Evolutionary conservation across 139 green algal genomes (phyloP), one percentile per base, ranked within the genome.

Genomic region (Mesotaenium endlicherianum): DNA sequence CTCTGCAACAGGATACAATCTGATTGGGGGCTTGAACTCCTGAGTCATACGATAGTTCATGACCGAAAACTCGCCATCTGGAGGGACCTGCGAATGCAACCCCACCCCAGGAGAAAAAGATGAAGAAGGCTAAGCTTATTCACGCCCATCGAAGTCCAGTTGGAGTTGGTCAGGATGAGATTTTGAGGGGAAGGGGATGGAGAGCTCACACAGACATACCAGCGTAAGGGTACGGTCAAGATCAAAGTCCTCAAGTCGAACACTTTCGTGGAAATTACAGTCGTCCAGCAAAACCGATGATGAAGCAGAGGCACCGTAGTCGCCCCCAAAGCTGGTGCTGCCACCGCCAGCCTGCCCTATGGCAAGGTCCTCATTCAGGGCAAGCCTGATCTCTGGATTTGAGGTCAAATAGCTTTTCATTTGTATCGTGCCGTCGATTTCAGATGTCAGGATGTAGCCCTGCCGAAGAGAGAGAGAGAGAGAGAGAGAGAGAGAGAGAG

Each of bases 11-110:
- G 88, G 86, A 45, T 92, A 90, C 16, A 98, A 84, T 31, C 92
- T 84, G 90, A 98, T 98, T 36, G 95, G 95, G n/a, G 94, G 95
- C 57, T 91, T 91, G 83, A 97, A 94, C 81, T 91, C 87, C 68
- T 91, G 89, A 11, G 86, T 93, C 50, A 92, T 95, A 80, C 95
- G 89, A 91, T 98, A 99, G 83, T 95, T 98, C 90, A 98, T 95
- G 26, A 98, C 88, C 8, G 92, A 91, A 91, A 98, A 98, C 89
- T 99, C 95, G 16, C 93, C 91, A 31, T 90, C 70, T 38, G 83
- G 81, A 44, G 88, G 88, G 41, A 70, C 58, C 3, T 70, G 40
- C 49, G 38, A 85, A 82, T 70, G 89, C 94, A 68, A 95, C 92
- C 17, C 17, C 16, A 41, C 20, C 14, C n/a, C n/a, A n/a, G n/a